Conservation (phyloP, 306 rosid genomes). For the Datisca glomerata region DNA sequence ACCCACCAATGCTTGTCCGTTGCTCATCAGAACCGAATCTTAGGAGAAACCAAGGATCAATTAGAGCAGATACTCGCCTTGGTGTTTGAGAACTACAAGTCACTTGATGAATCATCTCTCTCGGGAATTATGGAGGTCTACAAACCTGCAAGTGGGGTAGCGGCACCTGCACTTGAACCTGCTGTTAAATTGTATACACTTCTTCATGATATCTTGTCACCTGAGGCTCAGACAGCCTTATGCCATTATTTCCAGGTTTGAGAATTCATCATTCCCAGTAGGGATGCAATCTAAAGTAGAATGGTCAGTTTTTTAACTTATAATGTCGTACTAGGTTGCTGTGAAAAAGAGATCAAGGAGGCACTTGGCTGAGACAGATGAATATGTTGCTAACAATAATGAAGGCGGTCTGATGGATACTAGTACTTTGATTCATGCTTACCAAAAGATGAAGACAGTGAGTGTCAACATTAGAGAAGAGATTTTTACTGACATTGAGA, state of each 20-base stretch:
- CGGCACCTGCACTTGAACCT: constrained; percentile 87
- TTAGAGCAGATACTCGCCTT: constrained; percentile 69
- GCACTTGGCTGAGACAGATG: constrained; percentile 86
- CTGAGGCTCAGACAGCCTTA: constrained; percentile 81
- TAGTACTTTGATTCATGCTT: constrained; percentile 48
- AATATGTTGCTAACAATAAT: constrained; percentile 50
- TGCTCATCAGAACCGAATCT: constrained; percentile 61
- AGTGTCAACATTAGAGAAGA: constrained; percentile 69
- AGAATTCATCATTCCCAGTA: constrained; percentile 12
- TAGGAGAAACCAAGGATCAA: constrained; percentile 92
- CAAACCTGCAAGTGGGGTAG: constrained; percentile 54
- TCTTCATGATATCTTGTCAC: constrained; percentile 89
- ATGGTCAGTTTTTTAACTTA: constrained; percentile 14
- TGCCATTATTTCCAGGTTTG: constrained; percentile 96
- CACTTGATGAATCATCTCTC: constrained; percentile 70
- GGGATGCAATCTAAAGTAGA: constrained; percentile 10
- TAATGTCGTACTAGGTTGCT: constrained; percentile 56
- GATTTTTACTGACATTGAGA: constrained; percentile 70
- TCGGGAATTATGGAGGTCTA: constrained; percentile 75
- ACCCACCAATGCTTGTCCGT: constrained; percentile 5
- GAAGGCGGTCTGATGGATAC: constrained; percentile 60
- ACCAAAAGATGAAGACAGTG: constrained; percentile 76
- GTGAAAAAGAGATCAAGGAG: constrained; percentile 80
- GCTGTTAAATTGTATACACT: constrained; percentile 85
- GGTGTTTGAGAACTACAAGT: constrained; percentile 83